These are phyloP conservation scores for Zalaria obscura DNA, from an alignment of 2,329 filamentous ascomycete species.

Conservation along the genomic window DNA sequence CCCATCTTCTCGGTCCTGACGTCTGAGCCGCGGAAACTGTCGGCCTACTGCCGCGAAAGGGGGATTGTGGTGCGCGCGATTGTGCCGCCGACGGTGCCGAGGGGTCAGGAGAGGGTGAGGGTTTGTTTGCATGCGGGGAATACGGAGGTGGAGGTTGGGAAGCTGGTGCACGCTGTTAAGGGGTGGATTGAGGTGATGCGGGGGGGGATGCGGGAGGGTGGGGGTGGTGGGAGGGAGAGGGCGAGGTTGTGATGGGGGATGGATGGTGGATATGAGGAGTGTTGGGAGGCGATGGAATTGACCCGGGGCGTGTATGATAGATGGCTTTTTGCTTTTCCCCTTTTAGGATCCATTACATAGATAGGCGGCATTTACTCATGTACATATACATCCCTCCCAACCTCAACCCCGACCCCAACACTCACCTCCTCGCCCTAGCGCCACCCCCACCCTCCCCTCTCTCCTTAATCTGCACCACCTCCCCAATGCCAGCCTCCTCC, in stretches of 20 bases:
- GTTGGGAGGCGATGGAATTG: too few relatives aligned
- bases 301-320: too few relatives aligned
- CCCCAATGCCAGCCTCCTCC: conserved; percentile 85
- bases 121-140: conserved; percentile 58
- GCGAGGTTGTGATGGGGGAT: too few relatives aligned
- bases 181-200: conserved; percentile 27
- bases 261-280: too few relatives aligned
- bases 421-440: conserved; percentile 9
- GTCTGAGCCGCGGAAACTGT: conserved; percentile 41
- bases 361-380: too few relatives aligned
- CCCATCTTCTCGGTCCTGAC: conserved; percentile 54
- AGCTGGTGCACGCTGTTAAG: conserved; percentile 33
- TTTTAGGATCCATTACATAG: too few relatives aligned
- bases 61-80: conserved; percentile 52
- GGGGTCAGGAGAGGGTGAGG: conserved; percentile 47
- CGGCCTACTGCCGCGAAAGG: conserved; percentile 41
- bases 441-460: conserved; percentile 28
- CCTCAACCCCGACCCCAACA: too few relatives aligned
- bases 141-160: conserved; percentile 41
- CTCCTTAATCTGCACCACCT: conserved; percentile 79
- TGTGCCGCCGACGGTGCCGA: conserved; percentile 53
- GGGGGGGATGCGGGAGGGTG: too few relatives aligned
- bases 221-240: too few relatives aligned
- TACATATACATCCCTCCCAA: too few relatives aligned
- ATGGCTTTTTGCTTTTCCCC: too few relatives aligned